phyloP scores from a whole-genome alignment of 2,329 filamentous ascomycete genomes.

The Macrophomina tecta region DNA sequence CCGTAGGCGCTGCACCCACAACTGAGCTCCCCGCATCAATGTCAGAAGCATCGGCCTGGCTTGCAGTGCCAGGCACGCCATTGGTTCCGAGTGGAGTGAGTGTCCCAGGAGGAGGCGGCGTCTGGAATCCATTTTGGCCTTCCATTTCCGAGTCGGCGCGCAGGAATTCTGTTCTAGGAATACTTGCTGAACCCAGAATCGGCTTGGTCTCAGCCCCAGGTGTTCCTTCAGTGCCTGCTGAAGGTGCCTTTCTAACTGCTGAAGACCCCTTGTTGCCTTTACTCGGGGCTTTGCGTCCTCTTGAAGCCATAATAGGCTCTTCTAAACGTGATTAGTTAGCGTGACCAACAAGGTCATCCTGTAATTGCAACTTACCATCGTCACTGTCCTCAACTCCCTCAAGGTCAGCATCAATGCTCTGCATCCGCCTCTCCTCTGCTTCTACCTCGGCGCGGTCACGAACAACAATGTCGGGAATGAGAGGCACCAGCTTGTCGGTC shows the following conservation, averaged over 20 bases:
- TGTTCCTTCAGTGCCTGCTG: constrained; percentile 78
- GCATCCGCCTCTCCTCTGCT: constrained; percentile 71
- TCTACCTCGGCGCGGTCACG: constrained; percentile 93
- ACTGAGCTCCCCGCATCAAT: constrained; percentile 70
- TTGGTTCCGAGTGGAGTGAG: constrained; percentile 77
- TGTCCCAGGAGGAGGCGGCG: constrained; percentile 78
- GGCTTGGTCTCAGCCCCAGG: constrained; percentile 79
- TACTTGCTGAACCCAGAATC: constrained; percentile 59
- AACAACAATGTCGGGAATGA: constrained; percentile 92
- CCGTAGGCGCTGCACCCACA: constrained; percentile 68
- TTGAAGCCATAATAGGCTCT: constrained; percentile 96
- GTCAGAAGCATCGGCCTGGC: constrained; percentile 85
- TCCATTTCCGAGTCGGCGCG: constrained; percentile 75
- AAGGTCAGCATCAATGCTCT: constrained; percentile 68
- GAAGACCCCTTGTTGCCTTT: constrained; percentile 72
- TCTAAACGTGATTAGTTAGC: constrained; percentile 35
- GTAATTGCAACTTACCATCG: constrained; percentile 58
- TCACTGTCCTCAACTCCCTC: constrained; percentile 76
- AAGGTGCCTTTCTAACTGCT: constrained; percentile 72
- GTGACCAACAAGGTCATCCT: not conserved
- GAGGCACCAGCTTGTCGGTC: constrained; percentile 91
- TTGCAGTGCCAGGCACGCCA: constrained; percentile 67
- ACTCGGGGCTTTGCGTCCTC: constrained; percentile 83
- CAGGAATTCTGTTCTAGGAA: constrained; percentile 59
- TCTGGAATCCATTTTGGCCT: constrained; percentile 83